phyloP scores from a whole-genome alignment of 306 rosid genomes.

The Abrus precatorius region DNA sequence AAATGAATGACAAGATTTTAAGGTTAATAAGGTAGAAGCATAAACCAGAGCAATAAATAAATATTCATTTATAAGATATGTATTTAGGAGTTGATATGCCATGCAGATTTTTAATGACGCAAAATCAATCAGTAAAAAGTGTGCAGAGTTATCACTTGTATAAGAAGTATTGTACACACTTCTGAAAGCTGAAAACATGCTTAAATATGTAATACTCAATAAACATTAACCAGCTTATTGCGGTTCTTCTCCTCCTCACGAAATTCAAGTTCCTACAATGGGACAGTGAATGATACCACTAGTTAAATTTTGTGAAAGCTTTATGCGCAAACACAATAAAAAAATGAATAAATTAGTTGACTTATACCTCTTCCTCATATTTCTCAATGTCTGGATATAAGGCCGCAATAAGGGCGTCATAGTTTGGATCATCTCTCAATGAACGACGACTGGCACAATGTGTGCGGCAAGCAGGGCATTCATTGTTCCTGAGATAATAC shows the following conservation, averaged over 20 bases:
- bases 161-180: constrained; percentile 16
- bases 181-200: constrained; percentile 49
- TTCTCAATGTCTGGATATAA: constrained; percentile 94
- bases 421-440: constrained; percentile 98
- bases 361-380: constrained; percentile 86
- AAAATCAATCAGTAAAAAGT: constrained; percentile 25
- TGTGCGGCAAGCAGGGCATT: constrained; percentile 98
- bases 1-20: constrained; percentile 9
- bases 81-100: constrained; percentile 37
- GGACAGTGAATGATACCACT: constrained; percentile 42
- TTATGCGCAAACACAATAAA: not conserved
- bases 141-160: constrained; percentile 2
- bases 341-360: constrained; percentile 45
- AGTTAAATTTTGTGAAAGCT: constrained; percentile 34
- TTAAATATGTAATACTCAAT: constrained; percentile 34
- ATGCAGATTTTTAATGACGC: constrained; percentile 22
- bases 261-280: constrained; percentile 83
- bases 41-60: constrained; percentile 17
- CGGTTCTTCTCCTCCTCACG: constrained; percentile 95
- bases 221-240: constrained; percentile 81
- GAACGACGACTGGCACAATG: constrained; percentile 99
- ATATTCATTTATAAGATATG: constrained; percentile 14
- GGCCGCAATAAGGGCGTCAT: constrained; percentile 82
- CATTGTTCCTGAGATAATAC: constrained; percentile 80
- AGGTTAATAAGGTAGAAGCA: not conserved